A percentile compares a stretch with the other conserved stretches of the same genome.
Evolutionary conservation across 352 stramenopile genomes (phyloP).

Genomic region (Phytophthora cactorum): DNA sequence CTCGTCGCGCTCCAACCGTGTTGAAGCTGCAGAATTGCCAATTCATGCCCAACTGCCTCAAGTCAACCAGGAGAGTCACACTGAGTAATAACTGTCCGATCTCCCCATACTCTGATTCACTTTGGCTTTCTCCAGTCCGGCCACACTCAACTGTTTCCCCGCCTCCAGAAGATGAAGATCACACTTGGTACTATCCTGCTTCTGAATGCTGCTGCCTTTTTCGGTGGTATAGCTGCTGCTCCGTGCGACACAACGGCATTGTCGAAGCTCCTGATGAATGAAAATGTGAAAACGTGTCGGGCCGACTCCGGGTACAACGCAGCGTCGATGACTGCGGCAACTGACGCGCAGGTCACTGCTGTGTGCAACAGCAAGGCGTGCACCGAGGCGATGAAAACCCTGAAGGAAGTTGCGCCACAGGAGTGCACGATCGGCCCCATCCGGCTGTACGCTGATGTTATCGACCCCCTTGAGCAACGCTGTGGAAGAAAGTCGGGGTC

Average conservation of each 20-base stretch:
- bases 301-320: constrained; percentile 42
- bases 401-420: constrained; percentile 35
- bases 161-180: constrained; percentile 25
- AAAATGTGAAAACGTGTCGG: constrained; percentile 37
- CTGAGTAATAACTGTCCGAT: not conserved
- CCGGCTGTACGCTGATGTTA: constrained; percentile 33
- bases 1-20: constrained; percentile 22
- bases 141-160: constrained; percentile 1
- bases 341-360: constrained; percentile 29
- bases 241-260: constrained; percentile 37
- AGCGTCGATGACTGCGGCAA: constrained; percentile 31
- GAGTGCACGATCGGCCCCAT: constrained; percentile 40
- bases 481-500: constrained; percentile 26
- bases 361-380: constrained; percentile 47
- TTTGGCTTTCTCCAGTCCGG: constrained; percentile 21
- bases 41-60: constrained; percentile 21
- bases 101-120: constrained; percentile 5
- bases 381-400: constrained; percentile 21
- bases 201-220: constrained; percentile 4
- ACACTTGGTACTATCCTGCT: constrained; percentile 5
- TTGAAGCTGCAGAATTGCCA: constrained; percentile 4
- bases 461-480: constrained; percentile 26
- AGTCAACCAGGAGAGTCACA: not conserved
- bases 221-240: constrained; percentile 8
- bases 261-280: constrained; percentile 31